phyloP scores from a whole-genome alignment of 352 stramenopile genomes.

The Thraustochytrium striatum region DNA sequence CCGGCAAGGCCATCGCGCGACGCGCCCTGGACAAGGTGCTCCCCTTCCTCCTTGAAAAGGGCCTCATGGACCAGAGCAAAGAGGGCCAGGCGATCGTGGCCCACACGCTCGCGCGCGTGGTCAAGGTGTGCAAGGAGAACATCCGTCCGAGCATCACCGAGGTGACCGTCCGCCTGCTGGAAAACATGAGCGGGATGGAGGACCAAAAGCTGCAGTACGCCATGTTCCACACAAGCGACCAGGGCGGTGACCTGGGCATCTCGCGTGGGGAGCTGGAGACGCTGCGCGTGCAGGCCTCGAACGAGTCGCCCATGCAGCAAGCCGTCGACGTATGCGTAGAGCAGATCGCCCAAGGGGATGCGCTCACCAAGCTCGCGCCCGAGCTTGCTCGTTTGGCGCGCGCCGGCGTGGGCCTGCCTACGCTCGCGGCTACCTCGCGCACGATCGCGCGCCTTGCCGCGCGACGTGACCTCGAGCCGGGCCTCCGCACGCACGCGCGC shows the following conservation, averaged over 20 bases:
- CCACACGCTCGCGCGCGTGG: slow-evolving; percentile 40
- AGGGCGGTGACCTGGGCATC: slow-evolving; percentile 16
- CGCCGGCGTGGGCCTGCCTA: slow-evolving; percentile 31
- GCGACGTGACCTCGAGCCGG: slow-evolving; percentile 14
- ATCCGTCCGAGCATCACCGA: background rate
- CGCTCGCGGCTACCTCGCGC: slow-evolving; percentile 11
- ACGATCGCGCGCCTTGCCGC: slow-evolving; percentile 9
- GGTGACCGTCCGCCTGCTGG: slow-evolving; percentile 18
- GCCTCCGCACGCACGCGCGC: background rate
- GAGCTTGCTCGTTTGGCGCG: slow-evolving; percentile 19
- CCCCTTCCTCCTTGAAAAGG: slow-evolving; percentile 25
- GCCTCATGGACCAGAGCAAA: slow-evolving; percentile 26
- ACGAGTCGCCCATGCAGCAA: slow-evolving; percentile 33
- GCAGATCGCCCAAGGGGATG: slow-evolving; percentile 1
- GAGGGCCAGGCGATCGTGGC: slow-evolving; percentile 24
- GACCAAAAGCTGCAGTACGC: slow-evolving; percentile 37
- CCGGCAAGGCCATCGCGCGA: background rate
- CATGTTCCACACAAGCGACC: slow-evolving; percentile 43
- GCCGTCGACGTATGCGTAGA: slow-evolving; percentile 30
- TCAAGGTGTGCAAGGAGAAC: slow-evolving; percentile 27
- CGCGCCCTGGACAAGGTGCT: slow-evolving; percentile 10
- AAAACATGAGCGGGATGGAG: slow-evolving; percentile 22
- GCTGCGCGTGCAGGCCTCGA: slow-evolving; percentile 14
- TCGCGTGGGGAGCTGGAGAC: slow-evolving; percentile 31
- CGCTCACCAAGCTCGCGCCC: background rate